Base-by-base conservation (phyloP, 2,329 filamentous ascomycete species). In the Pseudogymnoascus sp. region DNA sequence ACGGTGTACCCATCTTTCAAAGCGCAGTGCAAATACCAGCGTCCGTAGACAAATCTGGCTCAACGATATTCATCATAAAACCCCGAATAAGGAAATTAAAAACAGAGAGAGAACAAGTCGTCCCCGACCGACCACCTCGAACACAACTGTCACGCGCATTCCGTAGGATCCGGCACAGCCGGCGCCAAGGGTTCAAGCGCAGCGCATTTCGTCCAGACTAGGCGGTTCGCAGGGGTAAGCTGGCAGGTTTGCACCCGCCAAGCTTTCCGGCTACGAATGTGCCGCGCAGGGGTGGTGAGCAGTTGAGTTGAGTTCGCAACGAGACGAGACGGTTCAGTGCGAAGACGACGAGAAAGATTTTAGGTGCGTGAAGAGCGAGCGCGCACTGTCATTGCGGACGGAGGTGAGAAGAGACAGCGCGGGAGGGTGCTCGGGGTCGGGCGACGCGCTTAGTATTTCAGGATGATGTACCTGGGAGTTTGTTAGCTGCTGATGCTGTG, bases 381-480 rank as follows among this genome's bases (percentile, higher is more conserved):
- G 25, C 44, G 44, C 44, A n/a, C 44, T 51, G 44, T 51, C 44
- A 51, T 51, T 29, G 25, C n/a, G 44, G 17, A 31, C 6, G 41
- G 4, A 4, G 39, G 6, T 15, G 44, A 31, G 13, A 7, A 13
- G 5, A 48, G 42, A 48, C 44, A 51, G 44, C 25, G 25, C 13
- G 17, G 42, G 5, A 27, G 8, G 39, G 4, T 55, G 44, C 44
- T 55, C 27, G n/a, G 17, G 33, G 31, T 17, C 8, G 4, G 55
- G 58, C 13, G 33, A 59, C 38, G 60, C 44, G 65, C 60, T 76
- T 91, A 95, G 75, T 92, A 93, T 79, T 93, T 94, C 71, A 94
- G 82, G 70, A 96, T 94, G 73, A 96, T 92, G 83, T 94, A 87
- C 67, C 84, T 87, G 71, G 36, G 35, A 10, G 13, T 2, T 31